These are phyloP conservation scores for Rubia yunnanensis DNA, from an alignment of 257 asterid genomes.

Conservation along the genomic window DNA sequence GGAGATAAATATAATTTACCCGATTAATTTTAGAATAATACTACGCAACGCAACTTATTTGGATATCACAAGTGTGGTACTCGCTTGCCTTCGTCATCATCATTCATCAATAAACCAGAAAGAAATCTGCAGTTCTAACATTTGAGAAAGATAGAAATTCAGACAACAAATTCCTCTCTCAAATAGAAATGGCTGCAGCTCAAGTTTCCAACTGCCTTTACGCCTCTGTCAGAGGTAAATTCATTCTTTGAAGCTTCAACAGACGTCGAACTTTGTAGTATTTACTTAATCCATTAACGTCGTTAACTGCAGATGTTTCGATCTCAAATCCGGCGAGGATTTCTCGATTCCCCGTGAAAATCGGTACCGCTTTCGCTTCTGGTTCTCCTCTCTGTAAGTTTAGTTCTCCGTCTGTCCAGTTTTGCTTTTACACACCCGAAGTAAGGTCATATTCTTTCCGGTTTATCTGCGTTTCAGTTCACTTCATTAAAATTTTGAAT, in stretches of 20 bases:
- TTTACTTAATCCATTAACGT: background rate
- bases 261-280: background rate
- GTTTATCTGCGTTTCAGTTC: background rate
- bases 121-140: background rate
- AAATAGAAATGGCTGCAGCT: slow-evolving; percentile 19
- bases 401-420: background rate
- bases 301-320: slow-evolving; percentile 20
- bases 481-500: background rate
- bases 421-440: background rate
- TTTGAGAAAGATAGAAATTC: slow-evolving; percentile 1
- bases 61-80: slow-evolving; percentile 17
- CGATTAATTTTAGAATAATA: background rate
- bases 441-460: background rate
- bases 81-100: background rate
- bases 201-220: slow-evolving; percentile 30
- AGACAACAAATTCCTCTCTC: background rate
- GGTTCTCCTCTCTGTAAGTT: slow-evolving; percentile 38
- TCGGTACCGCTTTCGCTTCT: slow-evolving; percentile 24
- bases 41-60: background rate
- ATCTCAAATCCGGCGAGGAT: slow-evolving; percentile 13
- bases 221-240: slow-evolving; percentile 28
- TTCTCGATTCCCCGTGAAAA: slow-evolving; percentile 11
- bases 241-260: background rate
- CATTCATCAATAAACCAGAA: background rate
- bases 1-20: background rate